Conservation (phyloP, 2,329 filamentous ascomycete genomes). For the Verticillium klebahnii region DNA sequence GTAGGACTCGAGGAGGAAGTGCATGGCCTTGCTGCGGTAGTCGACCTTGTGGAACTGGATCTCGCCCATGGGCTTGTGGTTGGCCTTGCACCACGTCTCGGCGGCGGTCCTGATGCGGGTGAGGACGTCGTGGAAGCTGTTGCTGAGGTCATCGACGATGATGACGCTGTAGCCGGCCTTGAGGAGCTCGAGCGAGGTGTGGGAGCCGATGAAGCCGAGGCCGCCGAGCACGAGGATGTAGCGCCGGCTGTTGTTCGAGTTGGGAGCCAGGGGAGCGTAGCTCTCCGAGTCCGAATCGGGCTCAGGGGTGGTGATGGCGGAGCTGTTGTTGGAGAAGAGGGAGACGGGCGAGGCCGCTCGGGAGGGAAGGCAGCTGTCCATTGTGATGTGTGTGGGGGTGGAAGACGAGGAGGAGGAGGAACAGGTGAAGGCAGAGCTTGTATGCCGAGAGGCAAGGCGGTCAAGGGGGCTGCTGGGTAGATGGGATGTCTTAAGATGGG, state of each 20-base stretch:
- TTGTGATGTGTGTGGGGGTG: constrained; percentile 1
- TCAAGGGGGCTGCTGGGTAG: not conserved
- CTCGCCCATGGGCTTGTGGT: constrained; percentile 17
- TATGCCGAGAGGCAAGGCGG: too few species aligned
- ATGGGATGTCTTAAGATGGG: not conserved
- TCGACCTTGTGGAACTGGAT: constrained; percentile 33
- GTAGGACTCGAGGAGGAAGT: constrained; percentile 30
- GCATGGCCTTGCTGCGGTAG: constrained; percentile 31
- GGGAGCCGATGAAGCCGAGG: constrained; percentile 51
- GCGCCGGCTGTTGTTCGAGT: constrained; percentile 3
- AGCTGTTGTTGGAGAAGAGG: constrained; percentile 6
- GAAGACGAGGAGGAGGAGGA: too few species aligned
- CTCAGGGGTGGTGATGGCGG: not conserved
- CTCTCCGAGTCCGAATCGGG: constrained; percentile 1
- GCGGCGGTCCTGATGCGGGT: constrained; percentile 21
- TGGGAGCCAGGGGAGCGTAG: not conserved
- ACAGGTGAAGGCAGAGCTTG: not conserved
- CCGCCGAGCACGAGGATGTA: constrained; percentile 47
- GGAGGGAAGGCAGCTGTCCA: constrained; percentile 12
- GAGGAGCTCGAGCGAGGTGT: constrained; percentile 49
- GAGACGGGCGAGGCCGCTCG: constrained; percentile 8
- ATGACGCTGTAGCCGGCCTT: constrained; percentile 50
- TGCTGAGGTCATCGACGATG: constrained; percentile 39
- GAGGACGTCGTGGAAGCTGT: constrained; percentile 31
- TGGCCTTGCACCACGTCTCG: constrained; percentile 19